Evolutionary conservation across 495 filamentous ascomycete genomes (phyloP).

Genomic region (Tuber brumale): DNA sequence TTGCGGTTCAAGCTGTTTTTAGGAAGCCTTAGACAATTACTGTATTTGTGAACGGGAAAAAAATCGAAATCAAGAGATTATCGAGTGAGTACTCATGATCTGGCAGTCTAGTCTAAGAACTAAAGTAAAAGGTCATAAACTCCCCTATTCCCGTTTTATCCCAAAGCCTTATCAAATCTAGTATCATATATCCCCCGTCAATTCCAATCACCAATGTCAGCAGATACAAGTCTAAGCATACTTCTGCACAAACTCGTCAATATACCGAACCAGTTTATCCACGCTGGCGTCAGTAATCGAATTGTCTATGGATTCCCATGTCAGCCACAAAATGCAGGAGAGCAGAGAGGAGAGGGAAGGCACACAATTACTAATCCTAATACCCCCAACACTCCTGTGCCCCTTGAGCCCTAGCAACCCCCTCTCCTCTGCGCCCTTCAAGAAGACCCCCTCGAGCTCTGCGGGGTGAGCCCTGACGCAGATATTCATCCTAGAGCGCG

Average conservation of each 20-base stretch:
- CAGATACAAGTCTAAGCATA: background rate
- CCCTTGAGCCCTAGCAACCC: constrained; percentile 70
- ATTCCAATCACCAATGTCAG: background rate
- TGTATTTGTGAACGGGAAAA: background rate
- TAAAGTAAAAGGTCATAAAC: background rate
- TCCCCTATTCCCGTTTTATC: background rate
- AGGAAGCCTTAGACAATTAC: background rate
- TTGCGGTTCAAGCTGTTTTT: background rate
- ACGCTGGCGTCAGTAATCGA: constrained; percentile 54
- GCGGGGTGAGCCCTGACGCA: constrained; percentile 72
- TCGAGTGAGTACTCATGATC: background rate
- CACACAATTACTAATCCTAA: constrained; percentile 54
- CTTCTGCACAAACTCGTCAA: constrained; percentile 51
- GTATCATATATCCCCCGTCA: background rate
- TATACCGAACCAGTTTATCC: constrained; percentile 54
- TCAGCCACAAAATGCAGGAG: constrained; percentile 5
- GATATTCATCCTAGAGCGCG: constrained; percentile 82
- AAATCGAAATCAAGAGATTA: background rate
- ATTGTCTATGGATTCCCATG: constrained; percentile 48
- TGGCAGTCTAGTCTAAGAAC: background rate
- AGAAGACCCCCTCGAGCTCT: constrained; percentile 64
- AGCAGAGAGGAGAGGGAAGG: background rate
- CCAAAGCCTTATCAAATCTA: background rate
- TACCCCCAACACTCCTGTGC: constrained; percentile 71
- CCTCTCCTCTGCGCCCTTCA: constrained; percentile 59